Percentiles rank a stretch among this genome's conserved stretches.
These are phyloP conservation scores for Pyrus bretschneideri DNA, from an alignment of 306 rosid species.

Conservation along the genomic window DNA sequence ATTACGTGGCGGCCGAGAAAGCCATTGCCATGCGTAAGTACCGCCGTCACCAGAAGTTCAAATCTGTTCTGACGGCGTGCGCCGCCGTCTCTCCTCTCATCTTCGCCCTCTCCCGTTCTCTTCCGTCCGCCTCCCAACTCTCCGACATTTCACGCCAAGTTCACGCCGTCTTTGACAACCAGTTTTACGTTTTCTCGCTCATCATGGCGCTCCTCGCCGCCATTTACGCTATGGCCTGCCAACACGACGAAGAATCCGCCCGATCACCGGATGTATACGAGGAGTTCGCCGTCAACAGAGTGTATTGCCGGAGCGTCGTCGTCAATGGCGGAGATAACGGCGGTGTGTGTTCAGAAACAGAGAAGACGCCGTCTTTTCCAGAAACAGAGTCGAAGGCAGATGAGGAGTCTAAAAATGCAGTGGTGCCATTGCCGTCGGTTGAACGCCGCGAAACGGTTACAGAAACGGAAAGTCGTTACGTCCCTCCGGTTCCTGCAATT, in stretches of 20 bases:
- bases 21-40: slow-evolving; percentile 27
- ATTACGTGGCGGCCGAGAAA: slow-evolving; percentile 28
- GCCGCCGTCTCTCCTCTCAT: slow-evolving; percentile 10
- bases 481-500: background rate
- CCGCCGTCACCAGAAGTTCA: slow-evolving; percentile 16
- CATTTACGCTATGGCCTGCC: slow-evolving; percentile 36
- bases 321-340: background rate
- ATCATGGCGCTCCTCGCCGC: slow-evolving; percentile 34
- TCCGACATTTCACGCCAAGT: background rate
- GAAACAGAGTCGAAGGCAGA: background rate
- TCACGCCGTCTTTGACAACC: slow-evolving; percentile 20
- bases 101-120: slow-evolving; percentile 18
- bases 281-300: slow-evolving; percentile 6
- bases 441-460: background rate
- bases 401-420: background rate
- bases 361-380: background rate
- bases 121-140: background rate
- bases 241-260: background rate
- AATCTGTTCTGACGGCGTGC: slow-evolving; percentile 19
- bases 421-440: slow-evolving; percentile 1
- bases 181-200: slow-evolving; percentile 41
- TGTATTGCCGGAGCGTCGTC: background rate
- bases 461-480: background rate
- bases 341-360: background rate
- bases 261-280: slow-evolving; percentile 8